Conservation (phyloP, 2,329 filamentous ascomycete species). For the Botrytis elliptica region DNA sequence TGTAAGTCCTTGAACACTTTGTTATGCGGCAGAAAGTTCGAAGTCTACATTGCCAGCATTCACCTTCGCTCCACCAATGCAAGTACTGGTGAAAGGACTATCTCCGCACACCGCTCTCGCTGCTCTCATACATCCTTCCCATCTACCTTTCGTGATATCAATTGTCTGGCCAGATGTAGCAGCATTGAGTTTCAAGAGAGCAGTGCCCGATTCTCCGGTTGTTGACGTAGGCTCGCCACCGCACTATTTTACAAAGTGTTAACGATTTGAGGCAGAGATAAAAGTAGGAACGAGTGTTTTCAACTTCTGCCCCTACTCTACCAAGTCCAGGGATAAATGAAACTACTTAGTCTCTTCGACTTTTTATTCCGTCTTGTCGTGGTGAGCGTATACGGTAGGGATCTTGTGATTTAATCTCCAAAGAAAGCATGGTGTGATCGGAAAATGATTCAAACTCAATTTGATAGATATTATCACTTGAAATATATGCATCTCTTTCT, state of each 20-base stretch:
- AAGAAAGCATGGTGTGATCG: no score
- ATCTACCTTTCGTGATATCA: constrained; percentile 52
- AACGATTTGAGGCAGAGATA: neutral
- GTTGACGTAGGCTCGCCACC: constrained; percentile 47
- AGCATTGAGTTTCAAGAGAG: constrained; percentile 48
- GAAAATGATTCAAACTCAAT: neutral
- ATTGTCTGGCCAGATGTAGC: constrained; percentile 48
- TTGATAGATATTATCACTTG: neutral
- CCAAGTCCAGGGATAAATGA: neutral
- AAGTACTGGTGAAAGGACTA: constrained; percentile 29
- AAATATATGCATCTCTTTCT: neutral
- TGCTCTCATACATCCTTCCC: constrained; percentile 55
- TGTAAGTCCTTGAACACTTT: neutral
- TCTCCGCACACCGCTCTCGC: constrained; percentile 39
- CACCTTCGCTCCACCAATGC: constrained; percentile 31
- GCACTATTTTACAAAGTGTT: constrained; percentile 41
- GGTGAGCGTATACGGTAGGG: neutral
- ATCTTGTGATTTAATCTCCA: neutral
- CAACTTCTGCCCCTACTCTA: neutral
- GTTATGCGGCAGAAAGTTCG: constrained; percentile 5
- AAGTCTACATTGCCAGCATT: constrained; percentile 32
- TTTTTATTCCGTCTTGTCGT: neutral
- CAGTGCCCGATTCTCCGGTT: constrained; percentile 47
- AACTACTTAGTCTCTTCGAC: neutral
- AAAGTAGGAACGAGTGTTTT: no score